These are phyloP conservation scores for Boletus tomentosulus DNA, from an alignment of 768 basidiomycete genomes.

Conservation along the genomic window DNA sequence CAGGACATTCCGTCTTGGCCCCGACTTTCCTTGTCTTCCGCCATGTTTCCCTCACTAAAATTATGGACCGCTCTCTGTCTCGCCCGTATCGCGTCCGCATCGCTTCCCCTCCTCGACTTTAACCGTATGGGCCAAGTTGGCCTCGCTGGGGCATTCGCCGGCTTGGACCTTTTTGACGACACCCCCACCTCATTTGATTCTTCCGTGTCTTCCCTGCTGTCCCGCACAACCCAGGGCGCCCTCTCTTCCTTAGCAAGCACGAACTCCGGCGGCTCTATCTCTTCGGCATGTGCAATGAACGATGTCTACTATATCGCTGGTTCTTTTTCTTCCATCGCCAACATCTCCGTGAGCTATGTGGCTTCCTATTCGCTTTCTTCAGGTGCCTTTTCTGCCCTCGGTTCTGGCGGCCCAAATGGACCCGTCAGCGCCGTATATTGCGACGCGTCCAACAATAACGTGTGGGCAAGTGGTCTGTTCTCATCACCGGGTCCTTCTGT, in stretches of 20 bases:
- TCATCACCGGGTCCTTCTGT: slow-evolving; percentile 63
- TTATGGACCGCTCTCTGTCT: slow-evolving; percentile 23
- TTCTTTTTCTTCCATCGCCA: slow-evolving; percentile 69
- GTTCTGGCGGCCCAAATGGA: slow-evolving; percentile 69
- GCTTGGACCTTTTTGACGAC: slow-evolving; percentile 71
- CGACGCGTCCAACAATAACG: slow-evolving; percentile 55
- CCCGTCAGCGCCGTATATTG: slow-evolving; percentile 73
- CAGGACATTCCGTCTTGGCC: slow-evolving; percentile 5
- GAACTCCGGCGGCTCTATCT: slow-evolving; percentile 73
- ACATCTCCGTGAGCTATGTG: slow-evolving; percentile 61
- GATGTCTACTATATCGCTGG: slow-evolving; percentile 79
- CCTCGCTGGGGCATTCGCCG: slow-evolving; percentile 83
- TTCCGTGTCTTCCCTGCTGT: slow-evolving; percentile 65
- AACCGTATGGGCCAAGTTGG: slow-evolving; percentile 88
- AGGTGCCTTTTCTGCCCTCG: slow-evolving; percentile 57
- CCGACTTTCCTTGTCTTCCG: neutral
- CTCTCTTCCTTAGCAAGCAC: slow-evolving; percentile 72
- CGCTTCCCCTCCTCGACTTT: slow-evolving; percentile 61
- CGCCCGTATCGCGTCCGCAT: slow-evolving; percentile 27
- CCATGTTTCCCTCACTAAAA: slow-evolving; percentile 6
- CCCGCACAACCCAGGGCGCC: slow-evolving; percentile 60
- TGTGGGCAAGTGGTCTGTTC: slow-evolving; percentile 82
- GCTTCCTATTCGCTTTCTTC: slow-evolving; percentile 67
- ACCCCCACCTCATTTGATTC: slow-evolving; percentile 61
- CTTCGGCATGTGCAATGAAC: slow-evolving; percentile 66